phyloP scores from a whole-genome alignment of 2,329 filamentous ascomycete genomes.

The Tolypocladium pustulatum region DNA sequence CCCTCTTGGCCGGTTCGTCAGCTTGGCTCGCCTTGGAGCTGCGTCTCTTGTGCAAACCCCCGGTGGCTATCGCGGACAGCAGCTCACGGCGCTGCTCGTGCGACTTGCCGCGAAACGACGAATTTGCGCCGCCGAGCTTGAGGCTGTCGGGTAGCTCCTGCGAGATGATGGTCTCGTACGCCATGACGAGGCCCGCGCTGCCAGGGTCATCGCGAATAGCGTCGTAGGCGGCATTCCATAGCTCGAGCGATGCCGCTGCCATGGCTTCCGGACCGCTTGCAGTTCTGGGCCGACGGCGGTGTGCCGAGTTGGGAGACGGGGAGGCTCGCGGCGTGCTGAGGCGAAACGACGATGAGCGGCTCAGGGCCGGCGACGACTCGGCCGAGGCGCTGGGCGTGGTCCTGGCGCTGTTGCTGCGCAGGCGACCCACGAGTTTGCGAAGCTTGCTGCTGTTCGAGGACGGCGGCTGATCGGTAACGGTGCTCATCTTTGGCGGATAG shows the following conservation, averaged over 20 bases:
- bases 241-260: conserved; percentile 12
- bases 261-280: conserved; percentile 1
- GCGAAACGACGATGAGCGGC: neutral
- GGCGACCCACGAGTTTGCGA: conserved; percentile 7
- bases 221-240: conserved; percentile 26
- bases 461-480: neutral
- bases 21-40: conserved; percentile 15
- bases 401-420: conserved; percentile 4
- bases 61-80: conserved; percentile 17
- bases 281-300: neutral
- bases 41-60: conserved; percentile 18
- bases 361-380: neutral
- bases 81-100: conserved; percentile 17
- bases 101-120: conserved; percentile 9
- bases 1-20: conserved; percentile 15
- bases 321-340: neutral
- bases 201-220: conserved; percentile 16
- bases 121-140: conserved; percentile 18
- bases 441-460: neutral
- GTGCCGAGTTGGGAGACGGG: neutral
- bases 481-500: neutral
- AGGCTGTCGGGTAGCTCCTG: conserved; percentile 22
- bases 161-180: conserved; percentile 25
- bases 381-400: neutral
- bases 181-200: conserved; percentile 19